These are phyloP conservation scores for Penicillium sp. DNA, from an alignment of 2,329 filamentous ascomycete genomes.

Conservation along the genomic window DNA sequence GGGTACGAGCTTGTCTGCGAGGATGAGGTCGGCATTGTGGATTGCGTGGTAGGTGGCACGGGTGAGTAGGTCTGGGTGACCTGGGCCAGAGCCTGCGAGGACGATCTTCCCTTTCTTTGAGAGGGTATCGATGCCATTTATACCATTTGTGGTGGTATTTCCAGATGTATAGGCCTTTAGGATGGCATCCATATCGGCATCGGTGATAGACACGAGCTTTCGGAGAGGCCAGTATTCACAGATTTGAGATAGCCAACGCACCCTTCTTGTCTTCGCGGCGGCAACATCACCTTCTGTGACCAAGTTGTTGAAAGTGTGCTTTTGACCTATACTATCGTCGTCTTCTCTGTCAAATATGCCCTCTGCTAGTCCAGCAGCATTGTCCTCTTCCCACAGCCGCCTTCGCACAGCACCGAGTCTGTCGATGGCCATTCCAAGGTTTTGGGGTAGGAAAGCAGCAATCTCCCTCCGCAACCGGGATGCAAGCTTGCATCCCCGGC, in stretches of 20 bases:
- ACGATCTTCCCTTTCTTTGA: conserved; percentile 67
- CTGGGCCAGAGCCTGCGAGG: conserved; percentile 87
- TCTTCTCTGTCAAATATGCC: conserved; percentile 47
- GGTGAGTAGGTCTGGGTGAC: conserved; percentile 88
- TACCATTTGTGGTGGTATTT: conserved; percentile 20
- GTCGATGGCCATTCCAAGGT: conserved; percentile 73
- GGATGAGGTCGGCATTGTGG: conserved; percentile 47
- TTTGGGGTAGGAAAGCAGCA: conserved; percentile 70
- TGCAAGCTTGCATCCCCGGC: conserved; percentile 89
- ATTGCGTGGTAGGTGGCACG: conserved; percentile 53
- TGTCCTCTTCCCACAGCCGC: conserved; percentile 72
- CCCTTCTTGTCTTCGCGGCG: conserved; percentile 72
- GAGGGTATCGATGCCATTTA: conserved; percentile 9
- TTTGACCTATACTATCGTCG: conserved; percentile 57
- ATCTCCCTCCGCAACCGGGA: conserved; percentile 87
- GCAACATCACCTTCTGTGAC: conserved; percentile 70
- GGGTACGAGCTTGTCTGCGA: conserved; percentile 60
- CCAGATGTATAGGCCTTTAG: conserved; percentile 65
- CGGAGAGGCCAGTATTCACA: conserved; percentile 98
- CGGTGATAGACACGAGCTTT: conserved; percentile 73
- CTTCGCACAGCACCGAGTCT: conserved; percentile 71
- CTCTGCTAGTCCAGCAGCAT: conserved; percentile 48
- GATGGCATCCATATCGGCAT: conserved; percentile 73
- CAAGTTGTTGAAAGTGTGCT: conserved; percentile 78
- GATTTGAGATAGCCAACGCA: conserved; percentile 91